These are phyloP conservation scores for Aspergillus hortae DNA, from an alignment of 2,329 filamentous ascomycete genomes.

Conservation along the genomic window DNA sequence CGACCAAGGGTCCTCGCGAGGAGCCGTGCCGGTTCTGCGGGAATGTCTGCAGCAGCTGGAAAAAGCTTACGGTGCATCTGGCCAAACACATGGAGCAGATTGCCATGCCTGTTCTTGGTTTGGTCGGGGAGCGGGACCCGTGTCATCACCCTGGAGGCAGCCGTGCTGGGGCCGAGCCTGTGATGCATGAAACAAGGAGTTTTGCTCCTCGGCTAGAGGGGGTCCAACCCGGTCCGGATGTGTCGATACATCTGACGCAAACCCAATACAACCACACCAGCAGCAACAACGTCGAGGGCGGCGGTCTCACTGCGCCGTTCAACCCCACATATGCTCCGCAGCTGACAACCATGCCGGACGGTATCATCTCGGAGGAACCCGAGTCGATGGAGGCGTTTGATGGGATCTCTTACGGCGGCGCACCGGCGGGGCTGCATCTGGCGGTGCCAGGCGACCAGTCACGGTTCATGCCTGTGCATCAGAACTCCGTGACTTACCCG, in stretches of 20 bases:
- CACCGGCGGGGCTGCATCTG: slow-evolving; percentile 13
- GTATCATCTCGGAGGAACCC: slow-evolving; percentile 25
- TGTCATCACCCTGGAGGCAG: slow-evolving; percentile 14
- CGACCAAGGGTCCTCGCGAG: slow-evolving; percentile 60
- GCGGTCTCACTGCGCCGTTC: slow-evolving; percentile 10
- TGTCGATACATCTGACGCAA: slow-evolving; percentile 11
- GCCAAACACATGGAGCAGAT: slow-evolving; percentile 94
- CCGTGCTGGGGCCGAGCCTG: slow-evolving; percentile 8
- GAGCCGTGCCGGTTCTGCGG: slow-evolving; percentile 87
- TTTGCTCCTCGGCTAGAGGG: slow-evolving; percentile 11
- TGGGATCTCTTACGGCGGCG: slow-evolving; percentile 14
- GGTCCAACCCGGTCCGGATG: slow-evolving; percentile 3
- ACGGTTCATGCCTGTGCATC: slow-evolving; percentile 24
- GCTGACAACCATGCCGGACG: slow-evolving; percentile 22
- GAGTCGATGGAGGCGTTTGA: slow-evolving; percentile 22
- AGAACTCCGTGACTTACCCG: slow-evolving; percentile 31
- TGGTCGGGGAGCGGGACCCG: slow-evolving; percentile 43
- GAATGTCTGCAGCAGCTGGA: slow-evolving; percentile 77
- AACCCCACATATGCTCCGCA: slow-evolving; percentile 12
- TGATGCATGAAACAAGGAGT: slow-evolving; percentile 4
- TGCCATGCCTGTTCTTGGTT: slow-evolving; percentile 69
- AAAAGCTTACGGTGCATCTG: slow-evolving; percentile 88
- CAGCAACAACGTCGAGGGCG: slow-evolving; percentile 5
- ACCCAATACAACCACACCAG: slow-evolving; percentile 4
- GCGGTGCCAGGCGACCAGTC: slow-evolving; percentile 14